phyloP scores from a whole-genome alignment of 2,329 filamentous ascomycete genomes.

The Penicillium sp. region DNA sequence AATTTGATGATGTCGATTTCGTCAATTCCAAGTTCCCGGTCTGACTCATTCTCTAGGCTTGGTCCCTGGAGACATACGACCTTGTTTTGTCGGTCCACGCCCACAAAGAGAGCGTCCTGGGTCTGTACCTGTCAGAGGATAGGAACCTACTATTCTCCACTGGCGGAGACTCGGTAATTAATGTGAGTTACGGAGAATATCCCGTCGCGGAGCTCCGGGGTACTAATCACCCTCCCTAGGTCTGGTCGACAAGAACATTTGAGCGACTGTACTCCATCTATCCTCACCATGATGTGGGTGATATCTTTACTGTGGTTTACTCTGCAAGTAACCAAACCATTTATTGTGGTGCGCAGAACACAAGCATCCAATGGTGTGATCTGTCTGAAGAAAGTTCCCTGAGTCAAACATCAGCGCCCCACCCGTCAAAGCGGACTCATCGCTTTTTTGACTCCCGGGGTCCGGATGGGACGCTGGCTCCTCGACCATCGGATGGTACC shows the following conservation, averaged over 20 bases:
- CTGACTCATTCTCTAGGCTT: conserved; percentile 55
- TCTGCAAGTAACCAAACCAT: conserved; percentile 76
- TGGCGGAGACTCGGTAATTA: conserved; percentile 89
- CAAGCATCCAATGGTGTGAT: conserved; percentile 82
- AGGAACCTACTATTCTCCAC: conserved; percentile 81
- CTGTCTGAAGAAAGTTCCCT: conserved; percentile 63
- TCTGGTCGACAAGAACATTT: conserved; percentile 81
- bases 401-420: conserved; percentile 63
- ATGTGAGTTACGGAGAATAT: conserved; percentile 50
- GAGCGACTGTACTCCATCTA: conserved; percentile 83
- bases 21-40: background rate
- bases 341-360: conserved; percentile 92
- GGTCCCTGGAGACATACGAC: conserved; percentile 86
- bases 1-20: background rate
- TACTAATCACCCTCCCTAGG: conserved; percentile 33
- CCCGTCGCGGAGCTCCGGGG: background rate
- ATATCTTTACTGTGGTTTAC: conserved; percentile 94
- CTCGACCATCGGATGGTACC: conserved; percentile 58
- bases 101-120: conserved; percentile 88
- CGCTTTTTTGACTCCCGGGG: conserved; percentile 91
- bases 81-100: conserved; percentile 76
- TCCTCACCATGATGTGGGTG: conserved; percentile 89
- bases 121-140: conserved; percentile 76
- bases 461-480: conserved; percentile 77
- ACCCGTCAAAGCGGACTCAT: conserved; percentile 76